Conservation (phyloP, 2,329 filamentous ascomycete species). For the Arthrobotrys conoides region DNA sequence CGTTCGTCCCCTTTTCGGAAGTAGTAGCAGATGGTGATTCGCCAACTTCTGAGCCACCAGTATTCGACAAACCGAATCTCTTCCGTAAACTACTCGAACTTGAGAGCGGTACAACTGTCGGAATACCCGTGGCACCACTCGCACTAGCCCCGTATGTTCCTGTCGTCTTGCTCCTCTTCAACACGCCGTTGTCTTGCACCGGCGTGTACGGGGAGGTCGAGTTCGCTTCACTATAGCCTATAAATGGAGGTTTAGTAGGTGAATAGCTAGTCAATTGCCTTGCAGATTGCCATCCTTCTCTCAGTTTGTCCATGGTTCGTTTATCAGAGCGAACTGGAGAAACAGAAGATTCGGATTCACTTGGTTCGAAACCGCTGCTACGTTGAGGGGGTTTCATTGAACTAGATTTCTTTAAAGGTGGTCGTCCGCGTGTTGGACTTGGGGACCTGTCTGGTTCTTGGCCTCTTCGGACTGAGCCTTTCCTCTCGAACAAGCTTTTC, state of each 20-base stretch:
- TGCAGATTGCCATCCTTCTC: conserved; percentile 38
- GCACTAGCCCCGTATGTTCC: conserved; percentile 27
- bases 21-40: conserved; percentile 1
- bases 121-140: conserved; percentile 26
- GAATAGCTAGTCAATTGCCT: conserved; percentile 35
- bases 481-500: conserved; percentile 11
- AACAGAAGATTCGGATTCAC: conserved; percentile 37
- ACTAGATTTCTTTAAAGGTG: conserved; percentile 21
- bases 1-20: conserved; percentile 29
- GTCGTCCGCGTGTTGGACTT: conserved; percentile 59
- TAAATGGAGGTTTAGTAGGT: conserved; percentile 46
- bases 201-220: conserved; percentile 15
- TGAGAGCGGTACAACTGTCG: conserved; percentile 43
- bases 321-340: conserved; percentile 33
- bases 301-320: conserved; percentile 21
- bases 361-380: conserved; percentile 20
- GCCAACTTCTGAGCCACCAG: background rate
- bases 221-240: conserved; percentile 41
- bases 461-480: background rate
- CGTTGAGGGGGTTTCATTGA: background rate
- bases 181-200: conserved; percentile 15
- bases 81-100: conserved; percentile 50
- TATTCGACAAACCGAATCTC: conserved; percentile 41
- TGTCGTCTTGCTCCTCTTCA: conserved; percentile 54
- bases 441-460: conserved; percentile 30